Percentiles rank a stretch among this genome's conserved stretches.
Conservation (phyloP, 768 basidiomycete genomes). For the Hirschioporus abietinus region DNA sequence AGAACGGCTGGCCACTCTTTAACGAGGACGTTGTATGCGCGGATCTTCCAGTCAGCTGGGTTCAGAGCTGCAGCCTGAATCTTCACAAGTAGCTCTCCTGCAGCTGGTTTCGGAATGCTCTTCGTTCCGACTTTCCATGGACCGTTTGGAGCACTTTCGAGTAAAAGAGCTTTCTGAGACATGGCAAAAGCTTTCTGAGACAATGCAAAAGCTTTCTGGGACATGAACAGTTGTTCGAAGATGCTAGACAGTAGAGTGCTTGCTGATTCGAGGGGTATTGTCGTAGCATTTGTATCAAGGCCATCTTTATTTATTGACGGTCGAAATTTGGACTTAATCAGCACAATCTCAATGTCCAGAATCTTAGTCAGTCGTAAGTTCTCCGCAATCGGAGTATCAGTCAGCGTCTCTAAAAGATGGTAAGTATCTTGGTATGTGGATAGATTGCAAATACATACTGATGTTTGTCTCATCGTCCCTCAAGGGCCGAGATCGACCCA, state of each 20-base stretch:
- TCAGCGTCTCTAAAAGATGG: not conserved
- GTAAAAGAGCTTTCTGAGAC: not conserved
- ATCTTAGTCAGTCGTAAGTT: not conserved
- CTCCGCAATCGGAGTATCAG: not conserved
- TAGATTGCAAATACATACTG: not conserved
- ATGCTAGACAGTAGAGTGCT: not conserved
- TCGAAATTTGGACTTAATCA: not conserved
- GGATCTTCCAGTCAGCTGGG: constrained; percentile 43
- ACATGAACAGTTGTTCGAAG: not conserved
- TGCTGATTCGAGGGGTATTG: not conserved
- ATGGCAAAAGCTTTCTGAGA: not conserved
- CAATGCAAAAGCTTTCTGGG: not conserved
- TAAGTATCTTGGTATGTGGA: not conserved
- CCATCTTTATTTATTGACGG: no score
- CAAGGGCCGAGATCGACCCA: no score
- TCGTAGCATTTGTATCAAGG: no score
- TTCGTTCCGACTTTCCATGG: not conserved
- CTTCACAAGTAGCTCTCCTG: constrained; percentile 44
- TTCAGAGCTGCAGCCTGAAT: constrained; percentile 44
- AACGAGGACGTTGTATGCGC: constrained; percentile 25
- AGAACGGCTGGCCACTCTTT: constrained; percentile 31
- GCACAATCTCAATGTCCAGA: not conserved
- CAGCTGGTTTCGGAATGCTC: constrained; percentile 36
- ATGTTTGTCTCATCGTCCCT: not conserved
- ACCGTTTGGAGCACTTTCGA: not conserved